phyloP scores from a whole-genome alignment of 352 stramenopile genomes.

The Pythium dissotocum region DNA sequence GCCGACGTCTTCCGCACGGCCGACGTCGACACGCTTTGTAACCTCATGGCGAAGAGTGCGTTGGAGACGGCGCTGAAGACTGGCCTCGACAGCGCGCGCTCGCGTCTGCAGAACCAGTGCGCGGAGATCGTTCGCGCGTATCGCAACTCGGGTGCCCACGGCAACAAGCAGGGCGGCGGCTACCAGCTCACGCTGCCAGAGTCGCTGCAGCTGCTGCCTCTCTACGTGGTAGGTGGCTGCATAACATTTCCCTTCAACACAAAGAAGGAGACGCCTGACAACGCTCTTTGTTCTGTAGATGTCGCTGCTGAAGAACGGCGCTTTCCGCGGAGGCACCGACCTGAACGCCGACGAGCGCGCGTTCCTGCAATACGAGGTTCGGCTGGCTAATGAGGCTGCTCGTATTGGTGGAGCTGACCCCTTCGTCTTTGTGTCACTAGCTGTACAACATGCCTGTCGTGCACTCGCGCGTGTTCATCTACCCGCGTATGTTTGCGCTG shows the following conservation, averaged over 20 bases:
- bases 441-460: slow-evolving; percentile 94
- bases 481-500: slow-evolving; percentile 96
- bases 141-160: slow-evolving; percentile 76
- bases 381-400: background rate
- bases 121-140: slow-evolving; percentile 94
- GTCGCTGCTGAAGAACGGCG: slow-evolving; percentile 97
- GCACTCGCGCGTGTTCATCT: slow-evolving; percentile 93
- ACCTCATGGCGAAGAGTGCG: slow-evolving; percentile 95
- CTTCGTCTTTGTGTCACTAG: slow-evolving; percentile 26
- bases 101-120: slow-evolving; percentile 90
- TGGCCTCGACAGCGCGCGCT: slow-evolving; percentile 93
- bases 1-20: slow-evolving; percentile 92
- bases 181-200: slow-evolving; percentile 88
- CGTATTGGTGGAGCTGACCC: background rate
- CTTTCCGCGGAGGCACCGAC: slow-evolving; percentile 96
- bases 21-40: slow-evolving; percentile 93
- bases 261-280: background rate
- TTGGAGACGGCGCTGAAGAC: slow-evolving; percentile 94
- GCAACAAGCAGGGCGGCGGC: slow-evolving; percentile 64
- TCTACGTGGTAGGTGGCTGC: slow-evolving; percentile 88
- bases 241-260: background rate
- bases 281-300: slow-evolving; percentile 63
- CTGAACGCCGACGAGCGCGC: slow-evolving; percentile 95
- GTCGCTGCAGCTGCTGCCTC: slow-evolving; percentile 93
- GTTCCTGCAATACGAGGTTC: slow-evolving; percentile 89